Base-by-base conservation (phyloP, 352 stramenopile genomes). In the Pythium volutum region DNA sequence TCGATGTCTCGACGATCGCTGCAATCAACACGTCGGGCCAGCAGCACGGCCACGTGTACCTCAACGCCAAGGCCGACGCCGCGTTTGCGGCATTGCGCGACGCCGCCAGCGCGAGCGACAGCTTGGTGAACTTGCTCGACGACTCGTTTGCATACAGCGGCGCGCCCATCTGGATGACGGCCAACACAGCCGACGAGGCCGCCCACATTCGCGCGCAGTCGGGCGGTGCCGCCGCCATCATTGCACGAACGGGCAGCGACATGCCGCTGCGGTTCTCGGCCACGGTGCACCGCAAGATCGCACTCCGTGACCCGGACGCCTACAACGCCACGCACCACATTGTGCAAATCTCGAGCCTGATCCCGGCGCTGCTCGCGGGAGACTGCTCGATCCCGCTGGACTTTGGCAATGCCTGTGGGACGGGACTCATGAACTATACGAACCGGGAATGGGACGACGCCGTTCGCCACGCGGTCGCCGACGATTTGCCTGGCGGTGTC, bases 11-110 rank as follows among this genome's bases (percentile, higher is more conserved):
- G 25, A 5, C 25, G n/a, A 51, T 51, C 26, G 45, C 45, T 1
- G 45, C 45, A 18, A 51, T 51, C 45, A 51, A 51, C 45, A 51
- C 45, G 25, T 51, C 45, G 23, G 45, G 45, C 45, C 45, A 51
- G 26, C 45, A 51, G 45, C 45, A 51, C 45, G 45, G 45, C 45
- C 45, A 51, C 25, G 45, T 51, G 2, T 51, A 51, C 45, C 25
- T 51, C 9, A 51, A 51, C 45, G 45, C 45, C 23, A 12, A n/a
- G 25, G 45, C 45, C 25, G 45, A 51, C 45, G 45, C 25, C 3
- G 23, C 45, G 25, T 51, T 51, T 18, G 4, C 4, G 3, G 26
- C 25, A 7, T 22, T 51, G 26, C 45, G 45, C 5, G 26, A 51
- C 26, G 25, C 9, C 14, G 4, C 23, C 11, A 51, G 45, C 45